These are phyloP conservation scores for Dipteronia dyeriana DNA, from an alignment of 345 rosid genomes.

Conservation along the genomic window DNA sequence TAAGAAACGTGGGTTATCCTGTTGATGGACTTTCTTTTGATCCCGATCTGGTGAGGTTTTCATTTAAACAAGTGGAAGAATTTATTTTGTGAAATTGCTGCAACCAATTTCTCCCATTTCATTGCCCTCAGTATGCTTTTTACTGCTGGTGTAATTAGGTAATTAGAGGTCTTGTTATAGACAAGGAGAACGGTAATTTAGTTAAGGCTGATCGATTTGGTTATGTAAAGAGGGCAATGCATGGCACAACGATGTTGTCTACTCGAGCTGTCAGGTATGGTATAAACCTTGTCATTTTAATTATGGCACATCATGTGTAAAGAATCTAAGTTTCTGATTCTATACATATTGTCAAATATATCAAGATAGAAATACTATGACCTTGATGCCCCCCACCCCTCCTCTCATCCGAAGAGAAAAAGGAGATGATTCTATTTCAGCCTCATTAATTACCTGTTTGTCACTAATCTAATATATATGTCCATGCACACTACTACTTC, in stretches of 20 bases:
- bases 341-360: not conserved
- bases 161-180: constrained; percentile 95
- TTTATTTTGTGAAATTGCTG: not conserved
- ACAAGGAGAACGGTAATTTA: constrained; percentile 92
- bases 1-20: constrained; percentile 80
- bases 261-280: constrained; percentile 81
- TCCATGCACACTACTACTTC: not conserved
- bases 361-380: not conserved
- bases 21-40: constrained; percentile 91
- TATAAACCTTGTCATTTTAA: constrained; percentile 15
- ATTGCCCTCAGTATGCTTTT: constrained; percentile 9
- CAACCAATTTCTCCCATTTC: not conserved
- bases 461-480: not conserved
- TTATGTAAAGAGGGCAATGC: constrained; percentile 93
- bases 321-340: not conserved
- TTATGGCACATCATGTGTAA: constrained; percentile 7
- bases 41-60: constrained; percentile 67
- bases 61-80: constrained; percentile 16
- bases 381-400: not conserved
- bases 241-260: constrained; percentile 87
- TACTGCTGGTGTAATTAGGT: constrained; percentile 43
- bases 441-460: not conserved
- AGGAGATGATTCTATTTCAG: not conserved
- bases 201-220: constrained; percentile 99
- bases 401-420: not conserved